A percentile compares a stretch with the other conserved stretches of the same genome.
Conservation (phyloP, 2,329 filamentous ascomycete genomes). For the Alternaria angustiovoidea region DNA sequence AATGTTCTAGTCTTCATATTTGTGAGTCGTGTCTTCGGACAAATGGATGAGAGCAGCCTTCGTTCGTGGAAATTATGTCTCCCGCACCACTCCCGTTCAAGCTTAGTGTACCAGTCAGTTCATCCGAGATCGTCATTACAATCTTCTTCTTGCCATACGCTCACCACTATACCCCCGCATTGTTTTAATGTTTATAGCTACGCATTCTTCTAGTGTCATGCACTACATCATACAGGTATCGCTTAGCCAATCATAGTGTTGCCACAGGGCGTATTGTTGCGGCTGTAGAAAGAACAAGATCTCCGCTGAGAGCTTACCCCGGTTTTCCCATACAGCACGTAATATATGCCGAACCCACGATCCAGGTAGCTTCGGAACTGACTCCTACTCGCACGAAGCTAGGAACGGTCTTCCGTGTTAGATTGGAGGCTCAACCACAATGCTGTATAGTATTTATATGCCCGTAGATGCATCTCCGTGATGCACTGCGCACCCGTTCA, state of each 20-base stretch:
- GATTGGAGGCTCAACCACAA: background rate
- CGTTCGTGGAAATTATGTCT: conserved; percentile 2
- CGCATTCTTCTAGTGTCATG: background rate
- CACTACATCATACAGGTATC: background rate
- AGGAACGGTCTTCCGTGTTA: background rate
- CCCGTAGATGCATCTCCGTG: background rate
- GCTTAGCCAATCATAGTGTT: background rate
- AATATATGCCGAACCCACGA: background rate
- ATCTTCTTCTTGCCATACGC: background rate
- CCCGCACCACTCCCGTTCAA: background rate
- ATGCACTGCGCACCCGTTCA: background rate
- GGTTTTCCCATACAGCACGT: background rate
- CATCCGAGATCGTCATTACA: background rate
- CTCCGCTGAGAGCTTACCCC: background rate
- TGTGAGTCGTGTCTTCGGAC: background rate
- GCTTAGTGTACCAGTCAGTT: background rate
- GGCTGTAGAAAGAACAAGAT: background rate
- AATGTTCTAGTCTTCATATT: background rate
- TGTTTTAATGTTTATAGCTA: background rate
- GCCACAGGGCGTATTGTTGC: background rate
- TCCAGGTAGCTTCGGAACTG: background rate
- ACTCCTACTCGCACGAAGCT: background rate
- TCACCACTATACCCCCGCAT: background rate
- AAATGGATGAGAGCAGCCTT: background rate
- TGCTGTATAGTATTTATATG: background rate